phyloP scores from a whole-genome alignment of 163 green algal genomes.

The Chlamydomonas reinhardtii region DNA sequence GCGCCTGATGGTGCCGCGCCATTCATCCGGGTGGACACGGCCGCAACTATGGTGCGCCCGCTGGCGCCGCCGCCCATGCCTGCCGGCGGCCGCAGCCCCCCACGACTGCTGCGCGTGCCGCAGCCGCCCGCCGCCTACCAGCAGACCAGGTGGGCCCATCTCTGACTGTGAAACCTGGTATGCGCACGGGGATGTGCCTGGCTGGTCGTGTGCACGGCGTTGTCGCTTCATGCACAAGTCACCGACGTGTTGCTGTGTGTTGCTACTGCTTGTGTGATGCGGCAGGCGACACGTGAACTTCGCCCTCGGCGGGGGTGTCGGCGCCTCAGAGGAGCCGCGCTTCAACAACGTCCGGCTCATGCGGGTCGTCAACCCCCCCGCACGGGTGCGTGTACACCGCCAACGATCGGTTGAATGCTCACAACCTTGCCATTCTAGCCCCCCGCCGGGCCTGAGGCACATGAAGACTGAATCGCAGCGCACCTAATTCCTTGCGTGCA shows the following conservation, averaged over 20 bases:
- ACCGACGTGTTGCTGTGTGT: background rate
- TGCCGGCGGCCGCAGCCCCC: background rate
- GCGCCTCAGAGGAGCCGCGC: background rate
- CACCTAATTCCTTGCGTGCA: too few species aligned
- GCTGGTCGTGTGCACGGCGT: too few species aligned
- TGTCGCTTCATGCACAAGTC: too few species aligned
- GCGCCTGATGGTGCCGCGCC: too few species aligned
- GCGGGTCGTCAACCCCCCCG: conserved; percentile 4
- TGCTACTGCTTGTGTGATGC: background rate
- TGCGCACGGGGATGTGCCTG: too few species aligned
- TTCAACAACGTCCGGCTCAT: conserved; percentile 42
- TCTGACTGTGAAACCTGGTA: too few species aligned
- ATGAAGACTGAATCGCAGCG: too few species aligned
- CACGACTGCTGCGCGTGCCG: conserved; percentile 13
- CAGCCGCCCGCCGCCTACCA: conserved; percentile 9
- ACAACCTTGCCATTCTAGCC: too few species aligned
- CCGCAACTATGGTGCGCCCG: background rate
- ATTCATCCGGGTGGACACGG: too few species aligned
- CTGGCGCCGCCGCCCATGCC: conserved; percentile 1
- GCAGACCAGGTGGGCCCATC: background rate
- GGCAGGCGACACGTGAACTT: conserved; percentile 15
- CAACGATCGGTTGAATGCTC: too few species aligned
- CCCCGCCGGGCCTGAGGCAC: too few species aligned
- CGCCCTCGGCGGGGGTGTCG: background rate
- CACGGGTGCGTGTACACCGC: background rate